Evolutionary conservation across 768 basidiomycete species (phyloP).

Genomic region (Podaxis carcinomalis): DNA sequence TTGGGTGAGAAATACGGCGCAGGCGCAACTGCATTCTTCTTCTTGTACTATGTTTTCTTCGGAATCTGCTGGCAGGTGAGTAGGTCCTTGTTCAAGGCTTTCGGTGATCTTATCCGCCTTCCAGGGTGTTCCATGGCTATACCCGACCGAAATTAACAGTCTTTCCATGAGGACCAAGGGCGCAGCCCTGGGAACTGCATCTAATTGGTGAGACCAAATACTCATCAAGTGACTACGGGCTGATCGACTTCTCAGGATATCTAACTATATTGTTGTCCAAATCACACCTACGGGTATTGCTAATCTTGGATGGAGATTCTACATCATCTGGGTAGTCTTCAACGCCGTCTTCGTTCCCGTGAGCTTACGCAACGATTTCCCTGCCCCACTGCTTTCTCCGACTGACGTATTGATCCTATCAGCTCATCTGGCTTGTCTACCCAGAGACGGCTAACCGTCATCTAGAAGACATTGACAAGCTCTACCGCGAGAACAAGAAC

Average conservation of each 20-base stretch:
- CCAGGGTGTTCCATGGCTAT: conserved; percentile 46
- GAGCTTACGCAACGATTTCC: conserved; percentile 12
- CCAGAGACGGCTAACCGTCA: conserved; percentile 48
- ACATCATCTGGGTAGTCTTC: conserved; percentile 46
- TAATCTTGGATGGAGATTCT: conserved; percentile 44
- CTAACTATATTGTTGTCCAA: conserved; percentile 48
- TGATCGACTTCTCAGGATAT: conserved; percentile 30
- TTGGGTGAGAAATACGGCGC: conserved; percentile 34
- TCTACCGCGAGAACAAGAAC: conserved; percentile 40
- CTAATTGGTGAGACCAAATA: conserved; percentile 34
- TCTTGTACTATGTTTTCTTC: conserved; percentile 47
- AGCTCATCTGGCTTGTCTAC: conserved; percentile 44
- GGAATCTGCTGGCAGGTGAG: conserved; percentile 50
- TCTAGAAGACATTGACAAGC: conserved; percentile 44
- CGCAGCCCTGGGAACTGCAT: conserved; percentile 43
- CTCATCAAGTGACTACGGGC: not conserved
- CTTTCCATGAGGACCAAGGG: conserved; percentile 47
- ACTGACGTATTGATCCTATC: not conserved
- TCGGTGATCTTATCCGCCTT: not conserved
- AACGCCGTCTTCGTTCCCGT: conserved; percentile 47
- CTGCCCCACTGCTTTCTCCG: not conserved
- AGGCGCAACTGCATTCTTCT: conserved; percentile 45
- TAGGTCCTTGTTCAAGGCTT: not conserved
- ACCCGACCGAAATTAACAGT: conserved; percentile 48
- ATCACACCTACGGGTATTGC: conserved; percentile 44